Base-by-base conservation (phyloP, 371 early-diverging fungal genomes). In the Mortierella sp. region DNA sequence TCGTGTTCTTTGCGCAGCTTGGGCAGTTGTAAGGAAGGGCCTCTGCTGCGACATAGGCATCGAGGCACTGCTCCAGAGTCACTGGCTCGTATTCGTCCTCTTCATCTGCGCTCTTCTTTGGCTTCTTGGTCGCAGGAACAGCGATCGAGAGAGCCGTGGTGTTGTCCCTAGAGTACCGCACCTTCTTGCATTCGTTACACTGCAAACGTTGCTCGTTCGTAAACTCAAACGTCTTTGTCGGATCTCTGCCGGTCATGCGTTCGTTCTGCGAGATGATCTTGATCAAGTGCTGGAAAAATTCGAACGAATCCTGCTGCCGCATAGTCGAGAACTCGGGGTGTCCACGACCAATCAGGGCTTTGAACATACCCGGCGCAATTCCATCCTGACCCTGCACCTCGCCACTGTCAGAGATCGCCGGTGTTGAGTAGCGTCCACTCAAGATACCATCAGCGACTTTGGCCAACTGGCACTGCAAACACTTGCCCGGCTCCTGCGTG, bases 231-330 rank as follows among this genome's bases (percentile, higher is more conserved):
- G 87, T 78, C 3, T 79, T 67, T 8, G 93, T 89, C 6, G 96
- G 95, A 59, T 94, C 93, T 37, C 63, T 5, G 21, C 81, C 72
- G 64, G 62, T 72, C 4, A 81, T 78, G 28, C 90, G 89, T 56
- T 96, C 95, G 50, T 89, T 89, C 71, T 92, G 89, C 54, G 91
- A 85, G 19, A 96, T 80, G 9, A 85, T 80, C 44, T 91, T 91
- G 54, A 86, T 65, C 41, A 97, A 66, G 57, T 92, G 90, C 67
- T 91, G 92, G 63, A 95, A 87, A 68, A 95, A 98, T 80, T 99
- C 99, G 79, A 89, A 95, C 0, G 98, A 96, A 78, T 99, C 99
- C 86, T 99, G 99, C 79, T 99, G 99, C 44, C 95, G 86, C 97
- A 97, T 97, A 0, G 96, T 92, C 5, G 93, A 88, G 61, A 99